These are phyloP conservation scores for Platanthera zijinensis DNA, from an alignment of 106 monocot species.

Conservation along the genomic window DNA sequence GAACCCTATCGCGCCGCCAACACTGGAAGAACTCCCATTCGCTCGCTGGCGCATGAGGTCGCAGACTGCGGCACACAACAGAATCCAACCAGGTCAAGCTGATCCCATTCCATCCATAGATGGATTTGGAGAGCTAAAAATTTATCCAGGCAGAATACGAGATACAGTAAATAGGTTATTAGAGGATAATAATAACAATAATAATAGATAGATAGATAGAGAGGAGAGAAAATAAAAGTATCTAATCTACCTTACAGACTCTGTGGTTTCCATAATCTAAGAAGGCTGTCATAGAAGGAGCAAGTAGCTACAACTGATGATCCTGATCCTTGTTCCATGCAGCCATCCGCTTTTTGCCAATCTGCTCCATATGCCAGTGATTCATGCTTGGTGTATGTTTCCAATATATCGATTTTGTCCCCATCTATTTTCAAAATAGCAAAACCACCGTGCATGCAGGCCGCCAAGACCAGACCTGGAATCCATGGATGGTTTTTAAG, in stretches of 20 bases:
- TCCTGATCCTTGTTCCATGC: slow-evolving; percentile 2
- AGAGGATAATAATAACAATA: no score
- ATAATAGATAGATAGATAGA: no score
- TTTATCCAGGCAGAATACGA: no score
- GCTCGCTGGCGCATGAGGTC: no score
- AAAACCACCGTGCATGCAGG: slow-evolving; percentile 99
- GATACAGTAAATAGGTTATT: no score
- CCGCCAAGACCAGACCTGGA: slow-evolving; percentile 46
- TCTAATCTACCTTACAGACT: slow-evolving; percentile 12
- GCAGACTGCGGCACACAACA: no score
- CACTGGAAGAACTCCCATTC: no score
- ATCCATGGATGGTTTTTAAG: slow-evolving; percentile 62
- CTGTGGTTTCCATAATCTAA: slow-evolving; percentile 61
- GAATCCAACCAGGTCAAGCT: no score
- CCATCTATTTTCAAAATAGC: slow-evolving; percentile 38
- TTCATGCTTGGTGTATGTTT: slow-evolving; percentile 68
- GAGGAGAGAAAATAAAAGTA: no score
- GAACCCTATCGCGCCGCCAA: no score
- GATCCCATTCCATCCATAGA: no score
- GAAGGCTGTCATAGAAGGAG: slow-evolving; percentile 75
- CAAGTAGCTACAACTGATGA: slow-evolving; percentile 65
- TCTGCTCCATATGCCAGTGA: slow-evolving; percentile 93
- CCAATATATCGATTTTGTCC: slow-evolving; percentile 29
- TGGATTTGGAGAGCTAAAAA: no score
- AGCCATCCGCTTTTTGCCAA: slow-evolving; percentile 43